phyloP scores from a whole-genome alignment of 2,329 filamentous ascomycete species.

The Diaporthe longicolla region DNA sequence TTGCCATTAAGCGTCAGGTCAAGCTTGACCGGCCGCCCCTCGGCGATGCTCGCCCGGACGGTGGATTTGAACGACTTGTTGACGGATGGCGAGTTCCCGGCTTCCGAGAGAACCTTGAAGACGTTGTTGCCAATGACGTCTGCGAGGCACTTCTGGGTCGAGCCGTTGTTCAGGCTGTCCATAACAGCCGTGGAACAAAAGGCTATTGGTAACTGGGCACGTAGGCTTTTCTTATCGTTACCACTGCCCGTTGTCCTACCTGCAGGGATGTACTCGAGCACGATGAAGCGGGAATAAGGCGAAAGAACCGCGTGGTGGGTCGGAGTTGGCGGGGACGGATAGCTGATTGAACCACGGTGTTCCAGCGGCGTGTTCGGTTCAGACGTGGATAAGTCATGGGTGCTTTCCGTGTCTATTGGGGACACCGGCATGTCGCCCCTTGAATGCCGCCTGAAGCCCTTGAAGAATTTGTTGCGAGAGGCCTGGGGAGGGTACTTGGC shows the following conservation, averaged over 20 bases:
- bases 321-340: neutral
- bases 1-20: slow-evolving; percentile 28
- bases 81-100: slow-evolving; percentile 26
- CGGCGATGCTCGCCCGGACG: slow-evolving; percentile 25
- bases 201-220: slow-evolving; percentile 3
- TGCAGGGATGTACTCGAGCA: slow-evolving; percentile 25
- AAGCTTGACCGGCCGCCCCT: slow-evolving; percentile 31
- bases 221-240: slow-evolving; percentile 26
- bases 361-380: slow-evolving; percentile 35
- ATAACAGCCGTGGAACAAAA: slow-evolving; percentile 35
- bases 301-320: slow-evolving; percentile 27
- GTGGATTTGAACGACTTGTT: slow-evolving; percentile 34
- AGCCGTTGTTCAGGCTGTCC: slow-evolving; percentile 32
- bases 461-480: slow-evolving; percentile 36
- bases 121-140: slow-evolving; percentile 30
- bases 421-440: neutral
- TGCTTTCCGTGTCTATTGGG: slow-evolving; percentile 8
- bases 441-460: slow-evolving; percentile 25
- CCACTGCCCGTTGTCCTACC: neutral
- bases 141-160: neutral
- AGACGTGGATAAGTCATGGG: neutral
- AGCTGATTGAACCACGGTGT: neutral
- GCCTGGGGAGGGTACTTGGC: slow-evolving; percentile 35
- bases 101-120: slow-evolving; percentile 36
- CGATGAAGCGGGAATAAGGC: slow-evolving; percentile 36